These are phyloP conservation scores for Trichoderma harzianum DNA, from an alignment of 2,329 filamentous ascomycete genomes.

Conservation along the genomic window DNA sequence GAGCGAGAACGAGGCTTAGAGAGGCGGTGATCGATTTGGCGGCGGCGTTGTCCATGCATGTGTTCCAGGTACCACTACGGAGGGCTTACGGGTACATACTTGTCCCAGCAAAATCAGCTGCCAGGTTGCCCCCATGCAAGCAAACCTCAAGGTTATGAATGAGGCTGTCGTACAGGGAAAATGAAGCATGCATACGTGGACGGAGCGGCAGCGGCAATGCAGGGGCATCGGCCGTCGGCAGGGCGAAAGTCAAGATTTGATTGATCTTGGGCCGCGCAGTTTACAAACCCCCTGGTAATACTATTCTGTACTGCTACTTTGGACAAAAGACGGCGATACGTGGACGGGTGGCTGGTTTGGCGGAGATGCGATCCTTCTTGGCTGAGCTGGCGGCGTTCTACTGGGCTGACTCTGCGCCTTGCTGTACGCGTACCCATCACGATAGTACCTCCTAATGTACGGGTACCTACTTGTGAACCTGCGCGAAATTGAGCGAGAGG, in stretches of 20 bases:
- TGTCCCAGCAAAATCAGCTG: neutral
- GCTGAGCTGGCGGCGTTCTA: neutral
- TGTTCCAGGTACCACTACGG: neutral
- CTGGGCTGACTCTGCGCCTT: neutral
- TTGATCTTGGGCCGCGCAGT: neutral
- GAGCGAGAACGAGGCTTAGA: neutral
- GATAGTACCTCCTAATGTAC: neutral
- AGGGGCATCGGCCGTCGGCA: neutral
- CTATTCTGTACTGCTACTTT: neutral
- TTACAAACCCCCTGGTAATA: neutral
- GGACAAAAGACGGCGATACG: neutral
- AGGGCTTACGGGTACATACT: neutral
- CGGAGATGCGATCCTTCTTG: constrained; percentile 3
- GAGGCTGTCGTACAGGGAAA: constrained; percentile 1
- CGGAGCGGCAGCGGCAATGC: neutral
- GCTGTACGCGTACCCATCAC: neutral
- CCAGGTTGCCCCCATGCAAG: neutral
- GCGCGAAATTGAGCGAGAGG: neutral
- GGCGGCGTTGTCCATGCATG: neutral
- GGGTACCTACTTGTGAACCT: neutral
- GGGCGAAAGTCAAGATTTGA: neutral
- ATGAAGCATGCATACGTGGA: neutral
- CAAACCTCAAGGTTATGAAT: neutral
- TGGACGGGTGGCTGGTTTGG: neutral
- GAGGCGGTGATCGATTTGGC: constrained; percentile 1